Percentiles rank a stretch among this genome's conserved stretches.
Conservation (phyloP, 2,329 filamentous ascomycete species). For the Cladophialophora psammophila region DNA sequence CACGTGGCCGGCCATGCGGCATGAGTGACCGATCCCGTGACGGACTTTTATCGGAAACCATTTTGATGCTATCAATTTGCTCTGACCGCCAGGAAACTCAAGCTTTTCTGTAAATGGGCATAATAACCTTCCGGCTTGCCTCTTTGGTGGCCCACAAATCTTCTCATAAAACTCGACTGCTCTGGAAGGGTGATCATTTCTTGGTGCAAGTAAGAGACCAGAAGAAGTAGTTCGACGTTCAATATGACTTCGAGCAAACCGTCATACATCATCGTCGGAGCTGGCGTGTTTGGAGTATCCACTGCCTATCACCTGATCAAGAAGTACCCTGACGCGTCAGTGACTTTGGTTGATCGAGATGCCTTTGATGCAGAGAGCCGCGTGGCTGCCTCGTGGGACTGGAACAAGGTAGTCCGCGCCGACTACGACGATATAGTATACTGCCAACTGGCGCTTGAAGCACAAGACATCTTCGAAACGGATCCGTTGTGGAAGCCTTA, state of each 20-base stretch:
- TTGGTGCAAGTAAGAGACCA: neutral
- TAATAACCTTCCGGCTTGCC: constrained; percentile 3
- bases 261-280: constrained; percentile 55
- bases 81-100: neutral
- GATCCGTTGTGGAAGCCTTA: constrained; percentile 51
- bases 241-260: constrained; percentile 9
- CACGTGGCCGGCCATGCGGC: constrained; percentile 1
- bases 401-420: constrained; percentile 42
- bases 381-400: constrained; percentile 42
- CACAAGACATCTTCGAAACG: constrained; percentile 45
- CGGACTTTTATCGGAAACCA: constrained; percentile 2
- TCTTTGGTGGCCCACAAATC: constrained; percentile 6
- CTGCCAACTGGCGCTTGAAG: constrained; percentile 44
- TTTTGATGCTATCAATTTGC: neutral
- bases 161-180: constrained; percentile 2
- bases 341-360: constrained; percentile 55
- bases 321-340: constrained; percentile 55
- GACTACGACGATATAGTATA: constrained; percentile 43
- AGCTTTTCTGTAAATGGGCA: neutral
- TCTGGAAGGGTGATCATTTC: neutral
- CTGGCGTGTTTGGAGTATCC: constrained; percentile 60
- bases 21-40: neutral
- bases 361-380: constrained; percentile 48
- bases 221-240: neutral
- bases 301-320: constrained; percentile 62